Evolutionary conservation across 371 early-diverging fungal species (phyloP), one percentile per base, ranked within the genome.

Genomic region (Choanephora cucurbitarum): DNA sequence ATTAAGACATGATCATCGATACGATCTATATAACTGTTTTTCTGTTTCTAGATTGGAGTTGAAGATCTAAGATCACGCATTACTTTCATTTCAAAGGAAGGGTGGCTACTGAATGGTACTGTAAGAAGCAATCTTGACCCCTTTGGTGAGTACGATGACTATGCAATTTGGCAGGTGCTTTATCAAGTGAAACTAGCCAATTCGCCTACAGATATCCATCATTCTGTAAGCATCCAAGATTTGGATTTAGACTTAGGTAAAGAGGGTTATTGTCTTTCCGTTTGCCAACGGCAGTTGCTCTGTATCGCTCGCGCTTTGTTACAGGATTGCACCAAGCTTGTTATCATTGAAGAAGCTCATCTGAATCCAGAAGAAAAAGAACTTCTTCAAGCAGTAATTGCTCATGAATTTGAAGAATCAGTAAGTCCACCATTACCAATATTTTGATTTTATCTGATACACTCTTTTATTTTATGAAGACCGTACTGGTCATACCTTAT

Each of bases 1-100:
- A n/a, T n/a, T 7, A 28, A 28, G 3, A 28, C 28, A 28, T 7
- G 7, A 28, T 7, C 28, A 28, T 7, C 28, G 3, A 28, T 7
- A 28, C 28, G 14, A 17, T 15, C 18, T 44, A 47, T 9, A 33
- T 53, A 22, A n/a, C n/a, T 58, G 31, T 18, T 2, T 41, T 49
- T 14, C 33, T 3, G 21, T 19, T 51, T 18, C 14, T 46, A 64
- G 64, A 72, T 95, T 56, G 91, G 91, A 1, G 69, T 92, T 10
- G 67, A 72, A 44, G 87, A 90, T 55, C 73, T 95, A 33, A 73
- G 90, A 40, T 84, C 83, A 10, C 73, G 80, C n/a, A 79, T 85
- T 15, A 82, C 91, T 8, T 89, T 91, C 50, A 89, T 94, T 28
- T 87, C 94, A 2, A 94, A 93, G 50, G 94, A 94, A 23, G 91